phyloP scores from a whole-genome alignment of 1,284 basidiomycete genomes.

The Melampsora americana region DNA sequence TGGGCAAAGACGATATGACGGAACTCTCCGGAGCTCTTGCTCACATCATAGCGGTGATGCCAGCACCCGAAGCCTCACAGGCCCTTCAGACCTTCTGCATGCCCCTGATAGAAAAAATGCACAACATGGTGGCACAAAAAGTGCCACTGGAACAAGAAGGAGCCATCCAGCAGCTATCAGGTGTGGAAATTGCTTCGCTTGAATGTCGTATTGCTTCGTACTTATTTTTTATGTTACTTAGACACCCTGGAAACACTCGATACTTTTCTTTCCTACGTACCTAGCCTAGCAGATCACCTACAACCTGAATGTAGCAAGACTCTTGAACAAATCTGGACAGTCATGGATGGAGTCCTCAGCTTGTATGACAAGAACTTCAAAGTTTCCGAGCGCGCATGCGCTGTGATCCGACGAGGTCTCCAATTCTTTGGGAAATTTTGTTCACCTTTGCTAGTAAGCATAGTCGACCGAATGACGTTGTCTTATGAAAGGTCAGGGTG shows the following conservation, averaged over 20 bases:
- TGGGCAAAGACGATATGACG: slow-evolving; percentile 80
- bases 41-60: slow-evolving; percentile 88
- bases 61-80: slow-evolving; percentile 74
- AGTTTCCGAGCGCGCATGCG: slow-evolving; percentile 77
- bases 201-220: slow-evolving; percentile 42
- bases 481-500: slow-evolving; percentile 78
- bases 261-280: slow-evolving; percentile 75
- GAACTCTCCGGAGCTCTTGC: slow-evolving; percentile 94
- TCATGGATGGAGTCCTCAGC: slow-evolving; percentile 75
- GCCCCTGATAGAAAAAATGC: slow-evolving; percentile 59
- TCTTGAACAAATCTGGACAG: slow-evolving; percentile 73
- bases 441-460: slow-evolving; percentile 66
- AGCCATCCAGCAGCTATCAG: slow-evolving; percentile 64
- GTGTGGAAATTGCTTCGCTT: slow-evolving; percentile 58
- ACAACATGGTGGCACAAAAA: slow-evolving; percentile 52
- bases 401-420: slow-evolving; percentile 81
- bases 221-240: slow-evolving; percentile 48
- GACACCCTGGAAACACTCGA: slow-evolving; percentile 86
- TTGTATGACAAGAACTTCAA: slow-evolving; percentile 76
- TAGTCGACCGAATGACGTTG: slow-evolving; percentile 71
- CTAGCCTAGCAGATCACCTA: slow-evolving; percentile 58
- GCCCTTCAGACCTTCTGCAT: slow-evolving; percentile 77
- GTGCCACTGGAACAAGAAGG: slow-evolving; percentile 60
- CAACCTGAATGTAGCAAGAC: slow-evolving; percentile 75
- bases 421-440: slow-evolving; percentile 72